These are phyloP conservation scores for Phytophthora kernoviae DNA, from an alignment of 352 stramenopile species.

Conservation along the genomic window DNA sequence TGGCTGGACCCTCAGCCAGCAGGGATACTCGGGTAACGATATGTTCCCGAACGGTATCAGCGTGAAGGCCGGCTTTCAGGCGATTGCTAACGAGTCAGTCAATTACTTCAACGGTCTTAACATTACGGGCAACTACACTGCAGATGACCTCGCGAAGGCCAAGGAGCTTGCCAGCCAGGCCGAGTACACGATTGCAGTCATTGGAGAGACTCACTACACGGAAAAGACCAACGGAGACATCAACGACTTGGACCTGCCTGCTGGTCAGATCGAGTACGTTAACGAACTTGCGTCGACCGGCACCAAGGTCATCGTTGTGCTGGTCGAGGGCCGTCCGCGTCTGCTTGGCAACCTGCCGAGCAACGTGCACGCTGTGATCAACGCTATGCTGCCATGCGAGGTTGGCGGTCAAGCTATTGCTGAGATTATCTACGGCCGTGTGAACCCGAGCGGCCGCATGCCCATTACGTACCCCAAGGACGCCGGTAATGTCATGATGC, in stretches of 20 bases:
- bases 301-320: constrained; percentile 78
- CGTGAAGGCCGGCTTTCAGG: constrained; percentile 58
- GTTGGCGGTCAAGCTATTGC: constrained; percentile 81
- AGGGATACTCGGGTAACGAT: constrained; percentile 72
- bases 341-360: constrained; percentile 60
- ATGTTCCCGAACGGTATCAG: constrained; percentile 66
- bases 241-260: constrained; percentile 63
- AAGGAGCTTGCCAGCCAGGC: constrained; percentile 55
- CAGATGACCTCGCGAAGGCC: constrained; percentile 51
- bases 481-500: constrained; percentile 55
- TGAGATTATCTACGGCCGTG: constrained; percentile 79
- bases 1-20: constrained; percentile 83
- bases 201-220: constrained; percentile 79
- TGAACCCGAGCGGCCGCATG: constrained; percentile 83
- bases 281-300: constrained; percentile 55
- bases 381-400: constrained; percentile 78
- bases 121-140: constrained; percentile 49
- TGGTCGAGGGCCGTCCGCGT: constrained; percentile 76
- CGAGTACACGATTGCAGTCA: constrained; percentile 69
- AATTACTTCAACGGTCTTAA: constrained; percentile 65
- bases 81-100: constrained; percentile 29
- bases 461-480: constrained; percentile 85
- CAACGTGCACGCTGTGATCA: constrained; percentile 72
- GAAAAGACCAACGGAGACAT: constrained; percentile 87
- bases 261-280: constrained; percentile 78